phyloP scores from a whole-genome alignment of 2,329 filamentous ascomycete species.

The Drechslerella coelobrocha region DNA sequence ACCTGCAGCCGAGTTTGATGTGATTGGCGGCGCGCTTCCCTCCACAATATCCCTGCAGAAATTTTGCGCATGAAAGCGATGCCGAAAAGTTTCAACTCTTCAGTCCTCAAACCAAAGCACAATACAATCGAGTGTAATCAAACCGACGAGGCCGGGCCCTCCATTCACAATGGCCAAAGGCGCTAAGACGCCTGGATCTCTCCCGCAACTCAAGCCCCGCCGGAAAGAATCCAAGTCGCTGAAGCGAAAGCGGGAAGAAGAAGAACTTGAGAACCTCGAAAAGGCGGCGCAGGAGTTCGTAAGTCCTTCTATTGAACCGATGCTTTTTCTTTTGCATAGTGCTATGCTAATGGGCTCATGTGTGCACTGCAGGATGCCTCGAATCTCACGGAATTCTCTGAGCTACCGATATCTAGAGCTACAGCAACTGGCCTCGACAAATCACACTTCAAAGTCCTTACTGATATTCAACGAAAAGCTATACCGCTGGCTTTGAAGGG shows the following conservation, averaged over 20 bases:
- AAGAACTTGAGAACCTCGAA: constrained; percentile 59
- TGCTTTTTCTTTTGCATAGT: neutral
- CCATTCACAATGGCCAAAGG: constrained; percentile 38
- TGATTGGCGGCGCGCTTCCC: constrained; percentile 16
- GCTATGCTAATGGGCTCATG: neutral
- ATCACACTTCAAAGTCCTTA: constrained; percentile 87
- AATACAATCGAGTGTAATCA: neutral
- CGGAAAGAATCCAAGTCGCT: constrained; percentile 54
- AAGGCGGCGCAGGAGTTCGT: constrained; percentile 60
- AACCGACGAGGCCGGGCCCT: neutral
- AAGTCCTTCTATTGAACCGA: constrained; percentile 50
- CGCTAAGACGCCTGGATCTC: constrained; percentile 26
- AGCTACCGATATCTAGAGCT: constrained; percentile 83
- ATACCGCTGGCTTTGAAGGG: constrained; percentile 86
- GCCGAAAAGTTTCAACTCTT: constrained; percentile 5
- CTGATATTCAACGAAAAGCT: constrained; percentile 89
- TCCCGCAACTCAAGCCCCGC: constrained; percentile 38
- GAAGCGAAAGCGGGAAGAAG: constrained; percentile 60
- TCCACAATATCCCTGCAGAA: constrained; percentile 39
- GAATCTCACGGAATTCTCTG: constrained; percentile 72
- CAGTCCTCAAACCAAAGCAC: constrained; percentile 14
- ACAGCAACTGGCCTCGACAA: constrained; percentile 80
- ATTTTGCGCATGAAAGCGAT: constrained; percentile 39
- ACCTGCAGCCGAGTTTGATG: constrained; percentile 1
- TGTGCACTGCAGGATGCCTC: constrained; percentile 65